phyloP scores from a whole-genome alignment of 2,329 filamentous ascomycete genomes.

The Trichoderma breve region DNA sequence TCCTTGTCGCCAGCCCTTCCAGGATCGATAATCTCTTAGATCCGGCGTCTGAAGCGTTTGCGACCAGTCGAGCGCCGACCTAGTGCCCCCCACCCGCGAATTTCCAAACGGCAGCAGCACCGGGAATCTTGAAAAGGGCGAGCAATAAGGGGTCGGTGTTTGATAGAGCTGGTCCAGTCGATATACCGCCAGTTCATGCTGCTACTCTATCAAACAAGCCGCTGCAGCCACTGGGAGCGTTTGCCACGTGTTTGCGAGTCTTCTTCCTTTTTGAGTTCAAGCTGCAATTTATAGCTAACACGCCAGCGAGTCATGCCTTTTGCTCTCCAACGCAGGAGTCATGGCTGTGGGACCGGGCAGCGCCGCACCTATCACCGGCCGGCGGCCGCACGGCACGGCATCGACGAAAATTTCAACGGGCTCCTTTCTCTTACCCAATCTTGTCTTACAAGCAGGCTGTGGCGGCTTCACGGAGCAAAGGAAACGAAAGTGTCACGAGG shows the following conservation, averaged over 20 bases:
- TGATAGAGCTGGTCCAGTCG: neutral
- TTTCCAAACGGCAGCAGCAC: neutral
- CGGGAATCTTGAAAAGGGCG: conserved; percentile 2
- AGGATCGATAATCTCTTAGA: conserved; percentile 15
- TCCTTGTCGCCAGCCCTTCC: neutral
- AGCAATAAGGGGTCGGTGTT: neutral
- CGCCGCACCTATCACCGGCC: conserved; percentile 15
- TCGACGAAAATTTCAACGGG: neutral
- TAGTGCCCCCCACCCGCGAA: neutral
- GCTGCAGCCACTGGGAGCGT: neutral
- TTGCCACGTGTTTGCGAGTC: neutral
- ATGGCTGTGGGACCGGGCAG: conserved; percentile 9
- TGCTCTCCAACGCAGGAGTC: conserved; percentile 1
- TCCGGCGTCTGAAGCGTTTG: neutral
- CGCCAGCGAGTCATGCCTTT: conserved; percentile 4
- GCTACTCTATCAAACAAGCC: neutral
- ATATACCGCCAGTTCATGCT: neutral
- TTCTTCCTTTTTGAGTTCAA: neutral
- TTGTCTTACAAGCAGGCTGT: neutral
- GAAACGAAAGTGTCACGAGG: neutral
- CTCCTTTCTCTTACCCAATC: neutral
- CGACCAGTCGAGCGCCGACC: neutral
- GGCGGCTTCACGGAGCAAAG: neutral
- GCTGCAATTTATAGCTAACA: neutral
- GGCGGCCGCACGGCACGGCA: conserved; percentile 14